These are phyloP conservation scores for Aspergillus cejpii DNA, from an alignment of 2,329 filamentous ascomycete species.

Conservation along the genomic window DNA sequence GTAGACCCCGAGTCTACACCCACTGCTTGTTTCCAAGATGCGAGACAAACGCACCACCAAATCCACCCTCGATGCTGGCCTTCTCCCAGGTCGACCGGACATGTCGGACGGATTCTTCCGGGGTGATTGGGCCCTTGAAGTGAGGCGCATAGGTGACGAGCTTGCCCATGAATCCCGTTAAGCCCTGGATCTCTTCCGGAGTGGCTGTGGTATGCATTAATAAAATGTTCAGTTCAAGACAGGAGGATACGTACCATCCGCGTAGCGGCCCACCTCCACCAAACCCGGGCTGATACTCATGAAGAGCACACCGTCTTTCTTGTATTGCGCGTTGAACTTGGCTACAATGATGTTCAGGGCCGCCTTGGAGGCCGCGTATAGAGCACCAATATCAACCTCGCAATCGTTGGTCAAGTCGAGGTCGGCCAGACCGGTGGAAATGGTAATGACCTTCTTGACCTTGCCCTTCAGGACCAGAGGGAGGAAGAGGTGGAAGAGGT, in stretches of 20 bases:
- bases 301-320: conserved; percentile 48
- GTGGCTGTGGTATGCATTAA: conserved; percentile 11
- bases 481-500: conserved; percentile 49
- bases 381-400: conserved; percentile 29
- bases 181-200: conserved; percentile 18
- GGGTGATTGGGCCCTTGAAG: conserved; percentile 33
- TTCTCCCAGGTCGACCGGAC: conserved; percentile 30
- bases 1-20: conserved; percentile 33
- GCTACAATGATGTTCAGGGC: conserved; percentile 49
- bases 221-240: background rate
- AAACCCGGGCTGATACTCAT: conserved; percentile 48
- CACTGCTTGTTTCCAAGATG: conserved; percentile 51
- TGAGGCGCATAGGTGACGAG: conserved; percentile 38
- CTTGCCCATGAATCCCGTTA: conserved; percentile 22
- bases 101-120: conserved; percentile 34
- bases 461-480: conserved; percentile 48
- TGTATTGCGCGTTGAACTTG: conserved; percentile 49
- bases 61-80: conserved; percentile 40
- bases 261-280: conserved; percentile 41
- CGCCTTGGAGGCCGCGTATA: conserved; percentile 49
- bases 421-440: conserved; percentile 48
- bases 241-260: conserved; percentile 11
- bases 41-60: conserved; percentile 49
- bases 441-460: conserved; percentile 50
- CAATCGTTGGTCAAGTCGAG: conserved; percentile 37